phyloP scores from a whole-genome alignment of 495 filamentous ascomycete genomes.

The Amphirosellinia nigrospora region DNA sequence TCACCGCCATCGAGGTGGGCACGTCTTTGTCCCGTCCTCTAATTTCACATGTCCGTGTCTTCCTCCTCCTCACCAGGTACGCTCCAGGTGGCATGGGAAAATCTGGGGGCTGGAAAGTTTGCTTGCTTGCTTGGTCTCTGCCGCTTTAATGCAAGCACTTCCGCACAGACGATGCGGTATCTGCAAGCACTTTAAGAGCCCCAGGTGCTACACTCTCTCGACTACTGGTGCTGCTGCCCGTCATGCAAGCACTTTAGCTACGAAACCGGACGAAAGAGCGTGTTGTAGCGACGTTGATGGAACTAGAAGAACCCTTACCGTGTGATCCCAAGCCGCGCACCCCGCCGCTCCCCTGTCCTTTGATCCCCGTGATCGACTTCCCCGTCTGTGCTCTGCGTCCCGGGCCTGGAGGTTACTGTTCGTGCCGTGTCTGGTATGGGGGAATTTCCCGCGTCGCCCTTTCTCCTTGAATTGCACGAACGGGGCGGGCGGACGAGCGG shows the following conservation, averaged over 20 bases:
- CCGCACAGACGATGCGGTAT: slow-evolving; percentile 5
- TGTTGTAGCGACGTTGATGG: background rate
- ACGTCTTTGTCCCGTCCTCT: background rate
- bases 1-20: slow-evolving; percentile 4
- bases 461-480: background rate
- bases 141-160: slow-evolving; percentile 21
- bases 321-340: slow-evolving; percentile 11
- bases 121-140: background rate
- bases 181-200: slow-evolving; percentile 1
- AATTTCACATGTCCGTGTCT: background rate
- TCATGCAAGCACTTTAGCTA: slow-evolving; percentile 24
- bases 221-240: background rate
- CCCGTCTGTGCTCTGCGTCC: slow-evolving; percentile 24
- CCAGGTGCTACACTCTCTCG: slow-evolving; percentile 9
- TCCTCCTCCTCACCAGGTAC: slow-evolving; percentile 1
- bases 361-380: slow-evolving; percentile 21
- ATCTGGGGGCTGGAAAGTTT: slow-evolving; percentile 14
- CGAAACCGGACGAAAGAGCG: background rate
- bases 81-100: slow-evolving; percentile 12
- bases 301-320: slow-evolving; percentile 3
- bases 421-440: slow-evolving; percentile 15
- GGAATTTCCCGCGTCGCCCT: slow-evolving; percentile 9
- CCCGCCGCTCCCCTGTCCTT: background rate
- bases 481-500: background rate
- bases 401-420: background rate